Evolutionary conservation across 225 moss, liverwort and hornwort species (phyloP), one percentile per base, ranked within the genome.

Genomic region (Thuidium tamariscinum): DNA sequence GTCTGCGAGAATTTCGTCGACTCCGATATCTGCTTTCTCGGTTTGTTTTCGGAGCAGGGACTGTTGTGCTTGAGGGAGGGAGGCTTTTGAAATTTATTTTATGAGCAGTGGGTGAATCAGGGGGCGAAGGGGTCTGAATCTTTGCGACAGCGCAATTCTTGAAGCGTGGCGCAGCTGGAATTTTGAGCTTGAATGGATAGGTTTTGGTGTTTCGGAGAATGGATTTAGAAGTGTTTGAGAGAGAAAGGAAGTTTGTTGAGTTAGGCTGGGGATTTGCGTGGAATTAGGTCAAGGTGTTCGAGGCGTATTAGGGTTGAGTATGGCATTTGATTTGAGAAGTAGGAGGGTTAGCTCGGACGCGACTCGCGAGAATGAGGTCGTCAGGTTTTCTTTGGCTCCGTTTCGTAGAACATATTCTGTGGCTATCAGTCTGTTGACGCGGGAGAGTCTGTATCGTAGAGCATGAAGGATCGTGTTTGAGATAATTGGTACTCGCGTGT

Each of bases 391-490:
- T 80, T 71, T 39, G 70, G 37, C 86, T 80, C 68, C 46, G 26
- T 77, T 34, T 85, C 27, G 44, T 80, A 49, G 42, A 74, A 60
- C 70, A 54, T 83, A 23, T 49, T 74, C 65, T 56, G 74, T 65
- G 22, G 42, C 64, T 83, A 36, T 72, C 49, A 49, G 68, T 68
- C 13, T 30, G 39, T 63, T 49, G 79, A 60, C 64, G 37, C 37
- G 56, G 65, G 64, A 39, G 64, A 72, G 49, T 77, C 70, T 85
- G 51, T 60, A 49, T 37, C 61, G 36, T 72, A 62, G 79, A 67
- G 80, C 44, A 87, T 89, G 91, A 91, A 49, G 77, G 52, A 66
- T 54, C 36, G 54, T 78, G 64, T 77, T 83, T 80, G 83, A 83
- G 88, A 51, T 71, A 42, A 39, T 36, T 60, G 61, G 23, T 34